Base-by-base conservation (phyloP, 2,329 filamentous ascomycete genomes). In the Epichloe amarillans region DNA sequence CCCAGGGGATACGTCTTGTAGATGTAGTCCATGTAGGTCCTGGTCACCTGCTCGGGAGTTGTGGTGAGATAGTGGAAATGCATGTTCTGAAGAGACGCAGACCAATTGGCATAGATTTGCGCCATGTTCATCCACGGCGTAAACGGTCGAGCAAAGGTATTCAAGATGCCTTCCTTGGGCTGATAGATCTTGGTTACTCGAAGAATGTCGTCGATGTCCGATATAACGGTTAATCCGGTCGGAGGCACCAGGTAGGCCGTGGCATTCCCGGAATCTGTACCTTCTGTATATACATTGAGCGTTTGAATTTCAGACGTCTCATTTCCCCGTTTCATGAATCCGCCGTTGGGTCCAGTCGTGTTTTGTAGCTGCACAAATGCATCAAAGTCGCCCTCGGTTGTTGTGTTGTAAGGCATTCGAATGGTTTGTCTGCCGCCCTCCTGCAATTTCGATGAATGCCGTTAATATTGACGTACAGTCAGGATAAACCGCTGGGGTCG, bases 11-110 rank as follows among this genome's bases (percentile, higher is more conserved):
- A 90, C 6, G 77, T 87, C 60, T 79, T 77, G 72, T 85, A 89
- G 64, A 90, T 88, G 66, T 84, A 84, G 53, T 84, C 76, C 84
- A 88, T 88, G 68, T 90, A 90, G 57, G 82, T 84, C 41, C 85
- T 73, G 0, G 86, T 88, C 4, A 81, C 75, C 63, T 90, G 86
- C 66, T 89, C 86, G 0, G 86, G 86, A 0, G 85, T 88, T 0
- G 86, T 90, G 0, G 86, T 90, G 19, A 90, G 72, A 67, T 90
- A 90, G 67, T 89, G 85, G 70, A 89, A 90, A 63, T 89, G 86
- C 54, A 82, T 72, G 59, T 86, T 75, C 0, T 79, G 75, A 14
- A 87, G 71, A 21, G 73, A 77, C n/a, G 68, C 67, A 1, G 77
- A 81, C 84, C 85, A 89, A 60, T 88, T 86, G 56, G 81, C 78